These are phyloP conservation scores for Talaromyces ruber DNA, from an alignment of 495 filamentous ascomycete species.

Conservation along the genomic window DNA sequence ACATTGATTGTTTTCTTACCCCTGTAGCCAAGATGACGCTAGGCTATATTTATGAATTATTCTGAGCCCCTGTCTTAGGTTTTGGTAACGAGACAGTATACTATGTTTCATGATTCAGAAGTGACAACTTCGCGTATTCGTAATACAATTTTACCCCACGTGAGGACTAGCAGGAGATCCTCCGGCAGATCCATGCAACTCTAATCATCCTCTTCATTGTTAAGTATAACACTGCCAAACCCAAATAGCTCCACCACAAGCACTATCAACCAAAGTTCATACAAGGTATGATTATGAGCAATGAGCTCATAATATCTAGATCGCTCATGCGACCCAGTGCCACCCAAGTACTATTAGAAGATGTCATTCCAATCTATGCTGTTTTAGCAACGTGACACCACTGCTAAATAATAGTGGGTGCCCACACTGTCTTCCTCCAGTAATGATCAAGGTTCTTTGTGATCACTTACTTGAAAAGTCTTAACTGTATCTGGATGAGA, in stretches of 20 bases:
- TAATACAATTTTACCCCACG: too few species aligned
- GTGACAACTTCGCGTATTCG: too few species aligned
- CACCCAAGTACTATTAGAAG: conserved; percentile 15
- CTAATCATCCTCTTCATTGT: not conserved
- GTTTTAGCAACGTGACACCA: conserved; percentile 18
- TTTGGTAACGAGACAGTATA: not conserved
- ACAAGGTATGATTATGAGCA: conserved; percentile 16
- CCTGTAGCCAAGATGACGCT: not conserved
- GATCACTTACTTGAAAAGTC: conserved; percentile 15
- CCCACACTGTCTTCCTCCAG: conserved; percentile 12
- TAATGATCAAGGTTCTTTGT: conserved; percentile 19
- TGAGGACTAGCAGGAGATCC: not conserved
- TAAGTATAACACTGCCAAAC: not conserved
- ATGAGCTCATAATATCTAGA: conserved; percentile 14
- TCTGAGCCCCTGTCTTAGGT: not conserved
- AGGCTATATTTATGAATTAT: not conserved
- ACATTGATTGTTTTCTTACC: not conserved
- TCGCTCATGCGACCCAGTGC: conserved; percentile 17
- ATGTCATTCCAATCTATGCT: conserved; percentile 20
- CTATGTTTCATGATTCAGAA: not conserved
- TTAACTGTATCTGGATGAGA: conserved; percentile 15
- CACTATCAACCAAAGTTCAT: conserved; percentile 9
- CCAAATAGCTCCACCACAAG: conserved; percentile 9
- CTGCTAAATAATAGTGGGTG: conserved; percentile 15
- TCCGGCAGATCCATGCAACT: conserved; percentile 2